A percentile compares a stretch with the other conserved stretches of the same genome.
Evolutionary conservation across 2,329 filamentous ascomycete genomes (phyloP).

Genomic region (Microdochium paspali): DNA sequence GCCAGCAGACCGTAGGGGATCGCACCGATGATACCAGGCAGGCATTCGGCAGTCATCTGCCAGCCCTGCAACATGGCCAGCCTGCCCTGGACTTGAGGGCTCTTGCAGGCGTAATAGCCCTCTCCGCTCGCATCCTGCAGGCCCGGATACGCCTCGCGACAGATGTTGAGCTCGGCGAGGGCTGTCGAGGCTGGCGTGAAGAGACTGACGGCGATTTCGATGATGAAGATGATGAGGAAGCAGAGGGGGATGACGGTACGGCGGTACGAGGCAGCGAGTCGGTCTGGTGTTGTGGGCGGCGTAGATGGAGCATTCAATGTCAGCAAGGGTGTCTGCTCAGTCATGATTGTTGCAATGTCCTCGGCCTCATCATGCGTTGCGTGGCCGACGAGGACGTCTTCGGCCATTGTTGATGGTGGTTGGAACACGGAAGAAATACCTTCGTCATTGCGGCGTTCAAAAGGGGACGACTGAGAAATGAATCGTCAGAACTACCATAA

Average conservation of each 20-base stretch:
- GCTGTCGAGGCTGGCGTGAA: not conserved
- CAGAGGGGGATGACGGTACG: not conserved
- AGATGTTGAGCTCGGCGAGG: not conserved
- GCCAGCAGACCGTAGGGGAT: conserved; percentile 36
- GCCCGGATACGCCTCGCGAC: not conserved
- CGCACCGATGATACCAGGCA: conserved; percentile 24
- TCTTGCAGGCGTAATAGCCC: not conserved
- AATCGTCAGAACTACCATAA: too few relatives aligned
- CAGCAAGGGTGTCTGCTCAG: not conserved
- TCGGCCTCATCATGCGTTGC: not conserved
- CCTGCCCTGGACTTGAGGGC: not conserved
- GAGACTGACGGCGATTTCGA: not conserved
- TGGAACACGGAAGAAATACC: too few relatives aligned
- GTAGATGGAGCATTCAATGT: not conserved
- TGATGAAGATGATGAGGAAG: conserved; percentile 1
- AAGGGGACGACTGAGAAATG: too few relatives aligned
- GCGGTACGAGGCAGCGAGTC: not conserved
- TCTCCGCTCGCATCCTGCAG: not conserved
- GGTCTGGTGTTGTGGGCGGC: not conserved
- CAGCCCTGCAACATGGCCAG: not conserved
- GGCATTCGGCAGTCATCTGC: not conserved
- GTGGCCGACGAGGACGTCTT: conserved; percentile 1
- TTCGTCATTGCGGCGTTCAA: too few relatives aligned
- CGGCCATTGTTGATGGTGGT: not conserved
- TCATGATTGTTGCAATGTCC: not conserved